Evolutionary conservation across 331 rosid genomes (phyloP), one percentile per base, ranked within the genome.

Genomic region (Pyrus hybrid): DNA sequence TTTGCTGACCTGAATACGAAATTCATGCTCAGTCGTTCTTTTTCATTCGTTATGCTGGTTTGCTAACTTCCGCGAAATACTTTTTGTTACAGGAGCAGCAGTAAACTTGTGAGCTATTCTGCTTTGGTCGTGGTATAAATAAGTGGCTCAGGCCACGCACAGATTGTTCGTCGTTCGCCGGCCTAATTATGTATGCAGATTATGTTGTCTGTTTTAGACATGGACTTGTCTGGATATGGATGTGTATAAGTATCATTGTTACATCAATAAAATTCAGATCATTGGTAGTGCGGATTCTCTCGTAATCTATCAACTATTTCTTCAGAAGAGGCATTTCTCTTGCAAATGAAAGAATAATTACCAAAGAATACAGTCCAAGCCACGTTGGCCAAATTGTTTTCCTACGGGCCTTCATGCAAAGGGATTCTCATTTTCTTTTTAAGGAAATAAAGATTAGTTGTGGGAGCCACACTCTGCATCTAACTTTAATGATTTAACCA

Each of bases 41-140:
- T 1, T 21, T 0, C 21, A 21, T 43, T 6, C 35, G 14, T 68
- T 72, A 25, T 30, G 33, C 70, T 53, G 68, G 58, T 21, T 23
- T 26, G 30, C 69, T 56, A 70, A 76, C 70, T 47, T 17, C 58
- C 18, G 8, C 0, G 21, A 7, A 72, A 57, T 26, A 3, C 3
- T 12, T 49, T 33, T 16, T 21, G 10, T 5, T 30, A 45, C 80
- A 75, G 80, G 83, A 43, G 65, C 63, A 75, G 23, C 58, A 70
- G 62, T 75, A 54, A 75, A 74, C 9, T 35, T n/a, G 68, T 16
- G 56, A 58, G 10, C 4, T 41, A 41, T 14, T 26, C 8, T 33
- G 68, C 57, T 17, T 17, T 13, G 64, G 57, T 17, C 28, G 4
- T 35, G 75, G 51, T 30, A 26, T 23, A 61, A 73, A 45, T 35